Conservation (phyloP, 257 asterid genomes). For the Misopates orontium region DNA sequence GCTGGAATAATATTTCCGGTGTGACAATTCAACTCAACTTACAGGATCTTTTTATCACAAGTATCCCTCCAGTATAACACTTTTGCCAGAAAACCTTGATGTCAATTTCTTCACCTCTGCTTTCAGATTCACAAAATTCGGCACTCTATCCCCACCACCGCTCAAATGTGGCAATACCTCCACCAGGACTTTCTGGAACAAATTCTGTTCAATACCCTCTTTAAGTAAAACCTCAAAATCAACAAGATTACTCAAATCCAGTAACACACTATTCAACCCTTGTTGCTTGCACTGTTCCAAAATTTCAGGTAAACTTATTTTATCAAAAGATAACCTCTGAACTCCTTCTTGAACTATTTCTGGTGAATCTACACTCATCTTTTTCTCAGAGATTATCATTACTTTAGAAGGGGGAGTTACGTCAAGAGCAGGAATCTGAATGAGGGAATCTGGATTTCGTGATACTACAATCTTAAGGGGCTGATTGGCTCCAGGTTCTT, state of each 20-base stretch:
- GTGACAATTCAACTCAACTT: neutral
- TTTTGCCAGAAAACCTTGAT: slow-evolving; percentile 46
- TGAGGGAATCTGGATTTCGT: slow-evolving; percentile 31
- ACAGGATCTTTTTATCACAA: slow-evolving; percentile 33
- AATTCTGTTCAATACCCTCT: slow-evolving; percentile 59
- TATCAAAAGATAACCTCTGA: slow-evolving; percentile 43
- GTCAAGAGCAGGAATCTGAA: slow-evolving; percentile 30
- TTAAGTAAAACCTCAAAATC: slow-evolving; percentile 59
- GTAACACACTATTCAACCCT: slow-evolving; percentile 70
- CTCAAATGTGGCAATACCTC: slow-evolving; percentile 67
- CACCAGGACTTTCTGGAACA: slow-evolving; percentile 76
- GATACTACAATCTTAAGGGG: slow-evolving; percentile 65
- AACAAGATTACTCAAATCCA: slow-evolving; percentile 50
- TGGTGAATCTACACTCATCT: slow-evolving; percentile 24
- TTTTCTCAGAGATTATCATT: slow-evolving; percentile 44
- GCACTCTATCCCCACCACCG: slow-evolving; percentile 33
- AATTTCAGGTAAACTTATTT: slow-evolving; percentile 46
- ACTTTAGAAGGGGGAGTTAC: slow-evolving; percentile 38
- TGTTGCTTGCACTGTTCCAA: slow-evolving; percentile 70
- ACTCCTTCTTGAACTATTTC: slow-evolving; percentile 43
- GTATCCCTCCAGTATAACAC: slow-evolving; percentile 76
- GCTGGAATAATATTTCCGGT: too few relatives aligned
- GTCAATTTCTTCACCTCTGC: slow-evolving; percentile 50
- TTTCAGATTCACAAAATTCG: slow-evolving; percentile 30
- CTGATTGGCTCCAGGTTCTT: slow-evolving; percentile 80